Evolutionary conservation across 352 stramenopile species (phyloP), one percentile per base, ranked within the genome.

Genomic region (Globisporangium acanthophoron): DNA sequence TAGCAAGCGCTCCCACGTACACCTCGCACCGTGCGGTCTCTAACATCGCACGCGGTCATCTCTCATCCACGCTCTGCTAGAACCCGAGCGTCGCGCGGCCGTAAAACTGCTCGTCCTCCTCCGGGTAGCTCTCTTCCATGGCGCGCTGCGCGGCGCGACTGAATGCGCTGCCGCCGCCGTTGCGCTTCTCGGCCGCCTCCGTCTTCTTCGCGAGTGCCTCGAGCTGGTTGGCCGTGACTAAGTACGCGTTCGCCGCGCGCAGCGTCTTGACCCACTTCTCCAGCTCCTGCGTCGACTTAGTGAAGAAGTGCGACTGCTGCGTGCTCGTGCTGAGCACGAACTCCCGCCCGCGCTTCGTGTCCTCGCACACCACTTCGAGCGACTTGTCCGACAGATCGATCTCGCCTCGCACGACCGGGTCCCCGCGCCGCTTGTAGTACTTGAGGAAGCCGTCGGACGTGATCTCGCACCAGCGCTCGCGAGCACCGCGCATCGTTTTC

Each of bases 281-380:
- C 11, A 92, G 65, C 64, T 95, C 85, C 20, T 89, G 72, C 2
- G 66, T 70, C 21, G 62, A 87, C 59, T 81, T 81, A 20, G 85
- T 88, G 67, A 89, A 92, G 60, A 95, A 95, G 61, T 91, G 82
- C 59, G 85, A 92, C 67, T 92, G 85, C 68, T 92, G 85, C 49
- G 82, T 75, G 59, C 84, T 85, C 58, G 85, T 92, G 61, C 79
- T 85, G 44, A 95, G 55, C 37, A 92, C 70, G 57, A 95, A 92
- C 64, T 92, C 83, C 18, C 83, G 90, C 29, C 78, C 75, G 49
- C 85, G 70, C 61, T 78, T 69, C 24, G 85, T 71, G 55, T 92
- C 85, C 58, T 92, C 80, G 52, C 82, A 91, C 47, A 88, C 78
- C 16, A 95, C 76, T 61, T 95, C 85, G 56, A 95, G 82, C 53